Evolutionary conservation across 1,284 basidiomycete genomes (phyloP), one percentile per base, ranked within the genome.

Genomic region (Waitea zeae): DNA sequence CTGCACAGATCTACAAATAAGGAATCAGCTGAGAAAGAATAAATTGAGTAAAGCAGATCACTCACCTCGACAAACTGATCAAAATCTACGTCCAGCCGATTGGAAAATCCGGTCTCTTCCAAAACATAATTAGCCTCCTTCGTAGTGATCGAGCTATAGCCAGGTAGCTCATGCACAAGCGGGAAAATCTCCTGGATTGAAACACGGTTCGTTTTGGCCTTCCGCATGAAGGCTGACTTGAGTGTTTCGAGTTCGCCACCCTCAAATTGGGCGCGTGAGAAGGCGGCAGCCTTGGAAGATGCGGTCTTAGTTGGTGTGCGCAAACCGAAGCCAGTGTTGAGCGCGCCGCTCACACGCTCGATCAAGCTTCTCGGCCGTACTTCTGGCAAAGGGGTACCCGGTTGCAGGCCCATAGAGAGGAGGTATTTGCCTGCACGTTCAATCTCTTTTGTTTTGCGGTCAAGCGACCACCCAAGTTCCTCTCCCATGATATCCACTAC

Each of bases 401-500:
- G 62, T 4, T 61, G 61, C 20, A 88, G 61, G 7, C 84, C 84
- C 84, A 89, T 89, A 42, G 66, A 74, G 37, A 58, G 59, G 33
- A 89, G 62, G 58, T 83, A 87, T 27, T 51, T 50, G n/a, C 77
- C 59, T 0, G 70, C 68, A 3, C 64, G 54, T 31, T 61, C 54
- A 42, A 83, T 70, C 57, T 88, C 75, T 33, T 62, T 47, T 40
- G 61, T 54, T 45, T 72, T 67, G 42, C 72, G 64, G 35, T 55
- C 48, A 20, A 56, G 52, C 43, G 68, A 63, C 92, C 92, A 96
- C 19, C 67, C 64, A 14, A 90, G 67, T 52, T 95, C 89, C 36
- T 70, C 68, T 18, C 73, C 70, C 89, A 97, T 95, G 51, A 95
- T 81, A 38, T 89, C 84, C 41, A 95, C 77, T 36, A 97, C 77